phyloP scores from a whole-genome alignment of 1,139 yeast species.

The Petasospora rhodanensis region DNA sequence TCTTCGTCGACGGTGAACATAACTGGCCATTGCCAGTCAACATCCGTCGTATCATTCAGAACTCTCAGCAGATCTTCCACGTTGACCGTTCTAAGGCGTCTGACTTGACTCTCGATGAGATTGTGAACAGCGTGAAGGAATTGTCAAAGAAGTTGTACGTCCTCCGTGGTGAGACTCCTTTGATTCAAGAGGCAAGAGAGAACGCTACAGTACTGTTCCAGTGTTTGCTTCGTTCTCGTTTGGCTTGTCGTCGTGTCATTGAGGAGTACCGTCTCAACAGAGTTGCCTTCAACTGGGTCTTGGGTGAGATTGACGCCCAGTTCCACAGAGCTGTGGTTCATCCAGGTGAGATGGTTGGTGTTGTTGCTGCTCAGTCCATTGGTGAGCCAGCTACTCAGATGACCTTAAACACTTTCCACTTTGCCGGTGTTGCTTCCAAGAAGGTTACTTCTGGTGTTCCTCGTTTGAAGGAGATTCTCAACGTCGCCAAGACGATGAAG shows the following conservation, averaged over 20 bases:
- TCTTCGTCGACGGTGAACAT: constrained; percentile 90
- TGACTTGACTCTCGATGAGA: constrained; percentile 80
- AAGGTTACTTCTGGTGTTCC: constrained; percentile 99
- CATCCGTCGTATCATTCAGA: constrained; percentile 92
- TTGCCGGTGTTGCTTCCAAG: constrained; percentile 99
- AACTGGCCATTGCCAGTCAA: constrained; percentile 98
- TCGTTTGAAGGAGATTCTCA: constrained; percentile 96
- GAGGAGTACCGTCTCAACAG: constrained; percentile 85
- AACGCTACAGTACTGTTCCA: constrained; percentile 91
- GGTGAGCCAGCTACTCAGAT: constrained; percentile 99
- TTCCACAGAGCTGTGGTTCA: constrained; percentile 91
- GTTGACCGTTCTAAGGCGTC: constrained; percentile 88
- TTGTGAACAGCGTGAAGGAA: constrained; percentile 67
- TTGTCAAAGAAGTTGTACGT: constrained; percentile 67
- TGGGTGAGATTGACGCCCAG: constrained; percentile 91
- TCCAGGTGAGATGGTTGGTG: constrained; percentile 99
- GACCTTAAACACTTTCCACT: constrained; percentile 99
- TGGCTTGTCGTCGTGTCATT: constrained; percentile 85
- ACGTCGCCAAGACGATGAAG: constrained; percentile 96
- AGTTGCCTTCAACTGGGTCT: constrained; percentile 91
- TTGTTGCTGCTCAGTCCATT: constrained; percentile 97
- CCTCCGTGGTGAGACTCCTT: constrained; percentile 74
- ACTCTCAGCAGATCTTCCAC: constrained; percentile 95
- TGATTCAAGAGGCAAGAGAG: constrained; percentile 81
- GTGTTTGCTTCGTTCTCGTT: constrained; percentile 85